Evolutionary conservation across 352 stramenopile genomes (phyloP), one percentile per base, ranked within the genome.

Genomic region (Phytophthora ohioensis): DNA sequence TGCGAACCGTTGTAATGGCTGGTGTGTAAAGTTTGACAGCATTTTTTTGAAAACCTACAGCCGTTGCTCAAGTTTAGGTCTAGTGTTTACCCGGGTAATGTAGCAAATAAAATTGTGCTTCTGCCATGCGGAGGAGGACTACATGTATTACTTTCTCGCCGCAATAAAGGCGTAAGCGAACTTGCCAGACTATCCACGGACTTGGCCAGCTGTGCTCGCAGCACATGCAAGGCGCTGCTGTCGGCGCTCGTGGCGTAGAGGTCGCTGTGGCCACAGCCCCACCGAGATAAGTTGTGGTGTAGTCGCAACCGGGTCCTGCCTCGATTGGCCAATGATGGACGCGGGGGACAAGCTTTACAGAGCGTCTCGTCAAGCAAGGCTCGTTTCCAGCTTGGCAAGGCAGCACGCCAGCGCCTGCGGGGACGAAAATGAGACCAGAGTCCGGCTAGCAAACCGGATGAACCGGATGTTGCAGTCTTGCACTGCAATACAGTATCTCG

Each of bases 391-490:
- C 38, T 17, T 15, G 32, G 35, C 36, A 58, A 41, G n/a, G 42
- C 42, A 69, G 56, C 57, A 62, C 67, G 60, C 47, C 43, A 64
- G 39, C 30, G 48, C 32, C 32, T 63, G 59, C 10, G 38, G 55
- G 55, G 59, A 48, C 36, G 51, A 71, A 68, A 69, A 70, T 71
- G 63, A 59, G 57, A 64, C 48, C 55, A 72, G 63, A 10, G 31
- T 72, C 68, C 52, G 68, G 68, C 57, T 72, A 30, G 57, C 46
- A 31, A n/a, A 38, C 45, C 39, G 45, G 67, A 74, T 74, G 60
- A 71, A 67, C 61, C 60, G 61, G 63, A 76, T 76, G 57, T 73
- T 61, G 56, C 17, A 38, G 11, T 13, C 31, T 52, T 36, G 54
- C 39, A 57, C 17, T 35, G 45, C 17, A 52, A 27, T 46, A 5